These are phyloP conservation scores for Glycine tomentella DNA, from an alignment of 306 rosid genomes.

Conservation along the genomic window DNA sequence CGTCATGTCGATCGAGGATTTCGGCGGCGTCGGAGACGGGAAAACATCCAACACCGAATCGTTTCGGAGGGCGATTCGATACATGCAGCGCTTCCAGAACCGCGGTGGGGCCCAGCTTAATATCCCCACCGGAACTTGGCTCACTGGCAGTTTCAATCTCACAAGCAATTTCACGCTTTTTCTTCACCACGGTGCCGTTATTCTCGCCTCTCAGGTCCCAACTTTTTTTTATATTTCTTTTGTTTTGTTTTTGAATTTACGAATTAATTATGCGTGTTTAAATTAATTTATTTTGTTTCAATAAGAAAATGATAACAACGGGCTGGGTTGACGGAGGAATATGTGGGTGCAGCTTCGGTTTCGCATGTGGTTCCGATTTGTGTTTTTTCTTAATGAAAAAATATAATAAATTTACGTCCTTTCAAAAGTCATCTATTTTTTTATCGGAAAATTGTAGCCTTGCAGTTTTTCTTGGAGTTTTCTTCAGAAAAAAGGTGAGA, in stretches of 20 bases:
- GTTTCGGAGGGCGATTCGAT: constrained; percentile 65
- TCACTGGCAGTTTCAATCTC: constrained; percentile 90
- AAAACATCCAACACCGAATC: constrained; percentile 76
- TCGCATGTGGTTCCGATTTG: constrained; percentile 33
- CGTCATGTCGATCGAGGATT: constrained; percentile 71
- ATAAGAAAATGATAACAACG: neutral
- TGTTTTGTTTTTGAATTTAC: neutral
- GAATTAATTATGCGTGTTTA: too few species aligned
- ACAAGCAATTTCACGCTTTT: constrained; percentile 93
- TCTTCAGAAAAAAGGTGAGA: constrained; percentile 15
- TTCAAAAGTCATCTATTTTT: neutral
- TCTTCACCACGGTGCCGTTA: constrained; percentile 69
- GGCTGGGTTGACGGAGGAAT: neutral
- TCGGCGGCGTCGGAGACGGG: constrained; percentile 89
- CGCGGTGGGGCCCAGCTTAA: constrained; percentile 82
- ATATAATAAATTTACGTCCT: neutral
- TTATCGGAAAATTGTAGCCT: neutral
- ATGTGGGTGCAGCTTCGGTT: neutral
- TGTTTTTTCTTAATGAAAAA: neutral
- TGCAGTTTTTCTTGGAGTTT: constrained; percentile 2
- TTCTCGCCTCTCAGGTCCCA: constrained; percentile 83
- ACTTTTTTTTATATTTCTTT: neutral
- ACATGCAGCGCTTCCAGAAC: constrained; percentile 64
- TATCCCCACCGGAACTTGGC: constrained; percentile 77
- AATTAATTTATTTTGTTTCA: neutral